These are phyloP conservation scores for Telfairia occidentalis DNA, from an alignment of 331 rosid species.

Conservation along the genomic window DNA sequence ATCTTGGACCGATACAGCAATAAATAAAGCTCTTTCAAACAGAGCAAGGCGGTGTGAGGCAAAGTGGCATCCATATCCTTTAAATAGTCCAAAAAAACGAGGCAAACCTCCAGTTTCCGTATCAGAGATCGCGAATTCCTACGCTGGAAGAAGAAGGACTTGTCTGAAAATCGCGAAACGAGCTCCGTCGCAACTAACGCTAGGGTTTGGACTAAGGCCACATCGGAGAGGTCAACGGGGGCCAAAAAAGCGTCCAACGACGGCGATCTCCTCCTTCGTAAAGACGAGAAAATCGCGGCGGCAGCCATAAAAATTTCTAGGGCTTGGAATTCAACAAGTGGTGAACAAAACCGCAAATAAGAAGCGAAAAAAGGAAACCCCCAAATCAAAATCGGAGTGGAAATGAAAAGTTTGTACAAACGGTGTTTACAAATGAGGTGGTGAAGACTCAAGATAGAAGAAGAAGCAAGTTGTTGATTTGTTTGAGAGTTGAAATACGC, in stretches of 20 bases:
- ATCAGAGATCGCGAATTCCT: conserved; percentile 62
- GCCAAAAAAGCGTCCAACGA: conserved; percentile 71
- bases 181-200: conserved; percentile 43
- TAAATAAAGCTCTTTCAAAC: conserved; percentile 75
- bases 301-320: conserved; percentile 45
- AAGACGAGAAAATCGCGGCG: conserved; percentile 71
- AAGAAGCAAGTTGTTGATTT: neutral
- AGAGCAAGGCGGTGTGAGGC: conserved; percentile 54
- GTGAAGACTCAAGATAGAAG: too few relatives aligned
- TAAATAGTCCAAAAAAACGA: conserved; percentile 50
- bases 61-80: conserved; percentile 26
- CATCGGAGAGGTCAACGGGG: conserved; percentile 74
- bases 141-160: conserved; percentile 48
- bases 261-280: conserved; percentile 87
- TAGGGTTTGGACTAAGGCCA: conserved; percentile 56
- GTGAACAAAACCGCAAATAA: neutral
- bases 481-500: neutral
- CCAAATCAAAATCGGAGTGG: neutral
- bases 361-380: neutral
- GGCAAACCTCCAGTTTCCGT: conserved; percentile 52
- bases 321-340: neutral
- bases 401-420: neutral
- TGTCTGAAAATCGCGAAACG: conserved; percentile 42
- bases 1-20: conserved; percentile 67
- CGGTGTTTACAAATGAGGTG: neutral